A percentile compares a stretch with the other conserved stretches of the same genome.
Conservation (phyloP, 2,329 filamentous ascomycete species). For the Scopulariopsis brevicaulis region DNA sequence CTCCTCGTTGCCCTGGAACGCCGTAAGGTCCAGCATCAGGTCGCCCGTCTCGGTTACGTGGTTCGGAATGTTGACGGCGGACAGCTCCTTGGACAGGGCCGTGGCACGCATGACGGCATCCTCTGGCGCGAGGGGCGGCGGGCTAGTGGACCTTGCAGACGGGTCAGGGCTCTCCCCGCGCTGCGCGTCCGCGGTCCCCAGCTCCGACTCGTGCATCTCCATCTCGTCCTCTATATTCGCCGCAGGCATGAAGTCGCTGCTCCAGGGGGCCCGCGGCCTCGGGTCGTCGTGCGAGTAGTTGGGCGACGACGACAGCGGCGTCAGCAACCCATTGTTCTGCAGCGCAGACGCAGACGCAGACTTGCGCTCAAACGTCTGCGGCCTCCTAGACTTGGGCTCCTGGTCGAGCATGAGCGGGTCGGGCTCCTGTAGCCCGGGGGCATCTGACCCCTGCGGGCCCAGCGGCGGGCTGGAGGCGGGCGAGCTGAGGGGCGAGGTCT, state of each 20-base stretch:
- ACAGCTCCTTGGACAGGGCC: constrained; percentile 76
- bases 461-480: constrained; percentile 77
- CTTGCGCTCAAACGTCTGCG: constrained; percentile 21
- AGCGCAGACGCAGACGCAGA: neutral
- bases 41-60: constrained; percentile 89
- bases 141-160: constrained; percentile 60
- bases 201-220: constrained; percentile 10
- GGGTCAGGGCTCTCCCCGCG: constrained; percentile 22
- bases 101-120: constrained; percentile 78
- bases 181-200: constrained; percentile 22
- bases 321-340: neutral
- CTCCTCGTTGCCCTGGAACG: constrained; percentile 89
- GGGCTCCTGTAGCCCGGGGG: constrained; percentile 46
- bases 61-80: constrained; percentile 82
- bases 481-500: constrained; percentile 89
- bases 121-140: constrained; percentile 56
- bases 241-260: constrained; percentile 8
- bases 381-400: constrained; percentile 31
- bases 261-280: neutral
- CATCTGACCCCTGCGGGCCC: constrained; percentile 16
- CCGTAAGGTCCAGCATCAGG: constrained; percentile 96
- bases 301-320: neutral
- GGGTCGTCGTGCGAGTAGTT: neutral
- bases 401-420: constrained; percentile 57
- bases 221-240: neutral